phyloP scores from a whole-genome alignment of 1,284 basidiomycete species.

The Coniferiporia weirii region DNA sequence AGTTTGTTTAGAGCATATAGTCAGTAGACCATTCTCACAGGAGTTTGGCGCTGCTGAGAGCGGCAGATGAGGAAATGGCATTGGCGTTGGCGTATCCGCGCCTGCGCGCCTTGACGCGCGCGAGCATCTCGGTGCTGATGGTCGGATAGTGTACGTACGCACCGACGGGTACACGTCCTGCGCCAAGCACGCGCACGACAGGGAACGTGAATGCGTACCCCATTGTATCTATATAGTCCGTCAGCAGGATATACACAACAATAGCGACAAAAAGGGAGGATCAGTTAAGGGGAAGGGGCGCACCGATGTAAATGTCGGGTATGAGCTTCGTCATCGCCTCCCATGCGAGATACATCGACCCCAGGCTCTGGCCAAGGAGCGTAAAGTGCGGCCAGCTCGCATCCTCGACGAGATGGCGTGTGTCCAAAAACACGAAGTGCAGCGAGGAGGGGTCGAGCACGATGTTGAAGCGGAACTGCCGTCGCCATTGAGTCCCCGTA shows the following conservation, averaged over 20 bases:
- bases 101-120: conserved; percentile 62
- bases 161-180: conserved; percentile 63
- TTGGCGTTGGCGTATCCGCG: conserved; percentile 66
- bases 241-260: neutral
- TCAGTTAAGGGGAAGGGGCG: neutral
- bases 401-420: conserved; percentile 76
- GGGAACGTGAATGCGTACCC: conserved; percentile 95
- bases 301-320: conserved; percentile 90
- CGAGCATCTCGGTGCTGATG: conserved; percentile 92
- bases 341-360: conserved; percentile 78
- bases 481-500: neutral
- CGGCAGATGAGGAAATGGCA: conserved; percentile 51
- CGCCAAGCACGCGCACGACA: conserved; percentile 54
- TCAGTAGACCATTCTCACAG: conserved; percentile 40
- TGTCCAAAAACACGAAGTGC: conserved; percentile 74
- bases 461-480: conserved; percentile 81
- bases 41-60: conserved; percentile 68
- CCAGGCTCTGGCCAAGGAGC: conserved; percentile 86
- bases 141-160: conserved; percentile 97
- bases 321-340: conserved; percentile 74
- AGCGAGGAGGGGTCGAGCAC: conserved; percentile 57
- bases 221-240: conserved; percentile 78
- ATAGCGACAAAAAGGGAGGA: neutral
- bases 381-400: conserved; percentile 85
- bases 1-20: neutral